Percentiles rank a stretch among this genome's conserved stretches.
Conservation (phyloP, 2,329 filamentous ascomycete genomes). For the Neopestalotiopsis sp. region DNA sequence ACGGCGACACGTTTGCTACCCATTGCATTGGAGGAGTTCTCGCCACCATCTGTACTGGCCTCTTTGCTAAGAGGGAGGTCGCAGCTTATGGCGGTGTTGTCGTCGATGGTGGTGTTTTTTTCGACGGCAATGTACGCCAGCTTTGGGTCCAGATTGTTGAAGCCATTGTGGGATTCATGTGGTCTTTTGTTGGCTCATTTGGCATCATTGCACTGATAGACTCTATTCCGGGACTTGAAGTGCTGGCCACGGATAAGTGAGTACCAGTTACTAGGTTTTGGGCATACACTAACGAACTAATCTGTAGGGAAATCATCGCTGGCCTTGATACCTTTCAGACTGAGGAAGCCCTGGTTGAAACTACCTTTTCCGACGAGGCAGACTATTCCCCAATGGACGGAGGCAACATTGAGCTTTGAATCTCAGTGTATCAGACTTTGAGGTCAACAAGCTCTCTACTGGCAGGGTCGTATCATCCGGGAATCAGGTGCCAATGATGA, state of each 20-base stretch:
- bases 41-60: constrained; percentile 54
- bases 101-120: constrained; percentile 55
- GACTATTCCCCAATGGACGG: constrained; percentile 28
- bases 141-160: constrained; percentile 56
- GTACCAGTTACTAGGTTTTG: constrained; percentile 24
- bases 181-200: constrained; percentile 55
- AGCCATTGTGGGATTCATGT: constrained; percentile 53
- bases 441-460: no score
- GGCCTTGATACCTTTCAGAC: constrained; percentile 56
- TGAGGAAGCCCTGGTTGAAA: constrained; percentile 49
- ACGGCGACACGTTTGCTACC: constrained; percentile 60
- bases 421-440: not conserved
- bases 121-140: constrained; percentile 56
- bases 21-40: constrained; percentile 57
- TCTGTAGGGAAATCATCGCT: constrained; percentile 45
- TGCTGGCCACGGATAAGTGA: constrained; percentile 57
- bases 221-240: constrained; percentile 56
- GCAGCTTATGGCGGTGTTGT: constrained; percentile 55
- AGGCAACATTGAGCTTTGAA: constrained; percentile 22
- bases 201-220: constrained; percentile 55
- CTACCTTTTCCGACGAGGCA: constrained; percentile 29
- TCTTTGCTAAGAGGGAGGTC: constrained; percentile 55
- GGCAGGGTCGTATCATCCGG: no score
- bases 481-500: no score
- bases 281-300: not conserved